Evolutionary conservation across 2,329 filamentous ascomycete species (phyloP).

Genomic region (Reticulascus tulasneorum): DNA sequence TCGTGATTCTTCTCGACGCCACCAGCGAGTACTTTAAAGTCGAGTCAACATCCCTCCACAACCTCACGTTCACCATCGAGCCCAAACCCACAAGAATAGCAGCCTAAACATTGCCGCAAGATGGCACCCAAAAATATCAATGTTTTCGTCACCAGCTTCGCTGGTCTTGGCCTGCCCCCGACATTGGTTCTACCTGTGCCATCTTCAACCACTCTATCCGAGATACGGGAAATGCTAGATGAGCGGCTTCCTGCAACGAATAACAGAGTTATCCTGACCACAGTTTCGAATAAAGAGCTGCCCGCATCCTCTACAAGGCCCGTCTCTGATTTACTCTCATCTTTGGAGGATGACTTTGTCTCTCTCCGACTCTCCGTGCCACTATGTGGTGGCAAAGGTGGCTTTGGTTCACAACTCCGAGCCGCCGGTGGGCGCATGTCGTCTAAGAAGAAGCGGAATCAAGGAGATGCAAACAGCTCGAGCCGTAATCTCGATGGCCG

Average conservation of each 20-base stretch:
- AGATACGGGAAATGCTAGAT: slow-evolving; percentile 62
- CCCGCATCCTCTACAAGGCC: slow-evolving; percentile 46
- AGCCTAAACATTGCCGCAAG: background rate
- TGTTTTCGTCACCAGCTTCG: slow-evolving; percentile 79
- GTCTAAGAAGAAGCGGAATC: slow-evolving; percentile 80
- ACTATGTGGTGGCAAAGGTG: slow-evolving; percentile 90
- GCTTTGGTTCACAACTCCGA: slow-evolving; percentile 94
- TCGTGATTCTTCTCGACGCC: too few species aligned
- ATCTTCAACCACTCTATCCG: slow-evolving; percentile 58
- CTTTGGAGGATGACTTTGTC: slow-evolving; percentile 62
- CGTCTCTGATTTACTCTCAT: slow-evolving; percentile 59
- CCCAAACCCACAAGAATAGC: too few species aligned
- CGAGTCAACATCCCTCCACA: too few species aligned
- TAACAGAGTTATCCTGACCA: slow-evolving; percentile 72
- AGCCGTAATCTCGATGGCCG: slow-evolving; percentile 92
- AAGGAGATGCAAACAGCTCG: slow-evolving; percentile 80
- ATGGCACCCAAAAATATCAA: slow-evolving; percentile 66
- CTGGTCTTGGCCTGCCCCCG: slow-evolving; percentile 76
- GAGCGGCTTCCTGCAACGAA: slow-evolving; percentile 55
- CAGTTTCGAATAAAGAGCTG: slow-evolving; percentile 71
- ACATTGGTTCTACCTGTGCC: slow-evolving; percentile 75
- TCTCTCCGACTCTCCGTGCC: slow-evolving; percentile 76
- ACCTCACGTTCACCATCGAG: background rate
- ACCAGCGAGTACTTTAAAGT: too few species aligned
- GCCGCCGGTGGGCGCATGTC: slow-evolving; percentile 98